Evolutionary conservation across 2,329 filamentous ascomycete species (phyloP), one percentile per base, ranked within the genome.

Genomic region (Scedosporium apiospermum): DNA sequence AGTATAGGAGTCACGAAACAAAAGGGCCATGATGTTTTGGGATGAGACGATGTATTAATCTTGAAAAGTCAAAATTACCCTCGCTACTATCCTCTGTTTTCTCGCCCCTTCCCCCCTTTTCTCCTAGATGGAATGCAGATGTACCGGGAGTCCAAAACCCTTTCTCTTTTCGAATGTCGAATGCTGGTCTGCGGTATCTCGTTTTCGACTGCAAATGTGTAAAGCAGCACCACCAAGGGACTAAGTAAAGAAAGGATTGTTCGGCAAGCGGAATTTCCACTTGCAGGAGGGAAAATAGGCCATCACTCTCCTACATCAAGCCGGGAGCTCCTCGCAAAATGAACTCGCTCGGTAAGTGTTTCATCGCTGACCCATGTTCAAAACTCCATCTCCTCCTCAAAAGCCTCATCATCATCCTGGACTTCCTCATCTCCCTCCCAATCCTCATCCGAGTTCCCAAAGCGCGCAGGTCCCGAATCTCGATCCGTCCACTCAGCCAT

Each of bases 11-110:
- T 23, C 46, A 51, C 26, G 14, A 27, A 63, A 57, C 27, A 38
- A 60, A 18, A 30, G n/a, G 55, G 9, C 16, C 38, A 42, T 44
- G 26, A 46, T 21, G 21, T 38, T 27, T 61, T 23, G 26, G 26
- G 58, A 21, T 61, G 34, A 61, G 16, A 51, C 34, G 27, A 61
- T 5, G 16, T n/a, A 26, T 34, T n/a, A 38, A 21, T 51, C 58
- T 64, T 59, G 58, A 41, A 57, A 60, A 55, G 62, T 60, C 63
- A 62, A 60, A 60, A 64, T 30, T 58, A 53, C 12, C 42, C 27
- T 18, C 60, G 51, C 26, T 41, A 41, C 18, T 49, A 26, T 23
- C 49, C 30, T 27, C 42, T 62, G 30, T 64, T 60, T 12, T 62
- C 30, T n/a, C 53, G 34, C 44, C 55, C 61, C 34, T 44, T 51